phyloP scores from a whole-genome alignment of 768 basidiomycete species.

The Leucosporidium scottii region DNA sequence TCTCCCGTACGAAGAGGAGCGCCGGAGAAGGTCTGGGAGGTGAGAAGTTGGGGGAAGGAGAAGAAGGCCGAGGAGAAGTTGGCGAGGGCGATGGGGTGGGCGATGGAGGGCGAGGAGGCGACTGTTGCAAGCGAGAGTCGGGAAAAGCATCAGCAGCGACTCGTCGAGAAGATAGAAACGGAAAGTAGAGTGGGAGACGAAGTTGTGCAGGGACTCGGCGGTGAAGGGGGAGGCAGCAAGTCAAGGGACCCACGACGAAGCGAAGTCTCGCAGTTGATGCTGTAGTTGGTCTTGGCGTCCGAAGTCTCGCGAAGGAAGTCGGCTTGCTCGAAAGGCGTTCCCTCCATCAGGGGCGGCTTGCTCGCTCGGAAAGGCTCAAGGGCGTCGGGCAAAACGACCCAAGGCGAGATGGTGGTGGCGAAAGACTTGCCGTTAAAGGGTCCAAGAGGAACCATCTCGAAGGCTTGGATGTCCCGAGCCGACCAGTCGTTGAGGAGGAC shows the following conservation, averaged over 20 bases:
- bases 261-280: neutral
- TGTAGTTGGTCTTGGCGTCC: slow-evolving; percentile 3
- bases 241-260: neutral
- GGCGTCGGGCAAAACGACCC: slow-evolving; percentile 31
- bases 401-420: slow-evolving; percentile 8
- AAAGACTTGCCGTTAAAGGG: slow-evolving; percentile 37
- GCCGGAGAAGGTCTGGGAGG: slow-evolving; percentile 32
- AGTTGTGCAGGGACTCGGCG: too few relatives aligned
- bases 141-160: neutral
- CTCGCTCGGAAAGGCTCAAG: slow-evolving; percentile 26
- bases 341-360: slow-evolving; percentile 8
- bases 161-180: too few relatives aligned
- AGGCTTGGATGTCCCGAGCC: slow-evolving; percentile 29
- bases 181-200: too few relatives aligned
- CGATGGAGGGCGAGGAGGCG: neutral
- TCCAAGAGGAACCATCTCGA: slow-evolving; percentile 33
- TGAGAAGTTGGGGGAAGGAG: slow-evolving; percentile 32
- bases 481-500: slow-evolving; percentile 32
- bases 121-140: neutral
- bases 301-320: neutral
- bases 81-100: neutral
- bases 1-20: slow-evolving; percentile 27
- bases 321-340: neutral
- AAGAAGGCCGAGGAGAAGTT: slow-evolving; percentile 19
- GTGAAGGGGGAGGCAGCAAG: too few relatives aligned